Evolutionary conservation across 306 rosid genomes (phyloP).

Genomic region (Casuarina equisetifolia): DNA sequence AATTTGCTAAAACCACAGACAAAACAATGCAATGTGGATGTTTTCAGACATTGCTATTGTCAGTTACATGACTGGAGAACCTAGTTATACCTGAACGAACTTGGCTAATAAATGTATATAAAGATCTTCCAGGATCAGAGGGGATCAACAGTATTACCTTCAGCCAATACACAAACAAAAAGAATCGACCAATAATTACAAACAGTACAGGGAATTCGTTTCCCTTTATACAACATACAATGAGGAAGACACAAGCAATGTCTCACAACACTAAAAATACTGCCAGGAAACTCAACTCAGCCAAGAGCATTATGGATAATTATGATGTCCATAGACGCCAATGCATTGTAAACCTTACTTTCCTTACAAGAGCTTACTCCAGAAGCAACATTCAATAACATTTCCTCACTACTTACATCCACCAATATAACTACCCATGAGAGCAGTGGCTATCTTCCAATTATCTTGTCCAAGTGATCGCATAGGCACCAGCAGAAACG

Average conservation of each 20-base stretch:
- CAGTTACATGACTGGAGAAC: not conserved
- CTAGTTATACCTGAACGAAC: not conserved
- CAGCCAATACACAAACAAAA: not conserved
- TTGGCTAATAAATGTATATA: not conserved
- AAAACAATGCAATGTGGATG: no score
- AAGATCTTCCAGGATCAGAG: not conserved
- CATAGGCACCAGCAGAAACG: constrained; percentile 51
- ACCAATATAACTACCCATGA: constrained; percentile 58
- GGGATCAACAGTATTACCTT: not conserved
- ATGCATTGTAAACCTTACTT: not conserved
- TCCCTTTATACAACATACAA: not conserved
- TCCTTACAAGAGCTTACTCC: not conserved
- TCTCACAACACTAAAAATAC: not conserved
- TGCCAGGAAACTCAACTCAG: not conserved
- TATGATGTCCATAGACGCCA: not conserved
- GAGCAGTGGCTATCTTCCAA: constrained; percentile 57
- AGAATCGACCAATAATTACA: not conserved
- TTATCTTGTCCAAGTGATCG: constrained; percentile 56
- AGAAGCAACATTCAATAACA: not conserved
- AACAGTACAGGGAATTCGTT: not conserved
- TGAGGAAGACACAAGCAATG: not conserved
- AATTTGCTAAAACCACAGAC: no score
- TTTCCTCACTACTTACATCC: constrained; percentile 44
- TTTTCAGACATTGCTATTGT: not conserved
- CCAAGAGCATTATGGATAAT: not conserved